Percentiles rank a stretch among this genome's conserved stretches.
Evolutionary conservation across 176 grass and related monocot species (phyloP).

Genomic region (Alloteropsis semialata): DNA sequence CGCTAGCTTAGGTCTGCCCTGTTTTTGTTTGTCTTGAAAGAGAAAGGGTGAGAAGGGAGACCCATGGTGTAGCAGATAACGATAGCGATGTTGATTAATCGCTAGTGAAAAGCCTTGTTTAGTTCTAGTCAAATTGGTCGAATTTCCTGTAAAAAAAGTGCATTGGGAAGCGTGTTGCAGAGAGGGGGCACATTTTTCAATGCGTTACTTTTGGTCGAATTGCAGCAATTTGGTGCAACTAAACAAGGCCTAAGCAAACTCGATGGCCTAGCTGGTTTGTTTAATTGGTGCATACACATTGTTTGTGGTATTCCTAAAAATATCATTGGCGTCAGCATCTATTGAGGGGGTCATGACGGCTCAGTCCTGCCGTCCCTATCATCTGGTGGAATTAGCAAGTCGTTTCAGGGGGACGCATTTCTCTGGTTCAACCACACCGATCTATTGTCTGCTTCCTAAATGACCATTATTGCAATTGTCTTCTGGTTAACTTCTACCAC

Average conservation of each 20-base stretch:
- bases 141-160: too few species aligned
- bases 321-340: not conserved
- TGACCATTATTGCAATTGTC: not conserved
- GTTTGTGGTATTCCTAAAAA: not conserved
- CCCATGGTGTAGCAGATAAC: not conserved
- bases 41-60: not conserved
- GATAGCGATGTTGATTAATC: constrained; percentile 18
- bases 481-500: too few species aligned
- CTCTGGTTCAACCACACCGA: not conserved
- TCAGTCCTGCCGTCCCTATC: not conserved
- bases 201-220: too few species aligned
- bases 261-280: not conserved
- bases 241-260: too few species aligned
- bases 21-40: not conserved
- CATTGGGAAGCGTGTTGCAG: too few species aligned
- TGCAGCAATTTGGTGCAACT: too few species aligned
- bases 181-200: too few species aligned
- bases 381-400: not conserved
- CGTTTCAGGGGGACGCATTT: constrained; percentile 1
- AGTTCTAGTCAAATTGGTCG: too few species aligned
- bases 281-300: not conserved
- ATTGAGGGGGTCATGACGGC: not conserved
- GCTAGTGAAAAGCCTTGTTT: too few species aligned
- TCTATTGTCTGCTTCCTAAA: not conserved
- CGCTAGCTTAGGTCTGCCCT: not conserved